Percentiles rank a stretch among this genome's conserved stretches.
Evolutionary conservation across 2,329 filamentous ascomycete species (phyloP).

Genomic region (Fusarium caatingaense): DNA sequence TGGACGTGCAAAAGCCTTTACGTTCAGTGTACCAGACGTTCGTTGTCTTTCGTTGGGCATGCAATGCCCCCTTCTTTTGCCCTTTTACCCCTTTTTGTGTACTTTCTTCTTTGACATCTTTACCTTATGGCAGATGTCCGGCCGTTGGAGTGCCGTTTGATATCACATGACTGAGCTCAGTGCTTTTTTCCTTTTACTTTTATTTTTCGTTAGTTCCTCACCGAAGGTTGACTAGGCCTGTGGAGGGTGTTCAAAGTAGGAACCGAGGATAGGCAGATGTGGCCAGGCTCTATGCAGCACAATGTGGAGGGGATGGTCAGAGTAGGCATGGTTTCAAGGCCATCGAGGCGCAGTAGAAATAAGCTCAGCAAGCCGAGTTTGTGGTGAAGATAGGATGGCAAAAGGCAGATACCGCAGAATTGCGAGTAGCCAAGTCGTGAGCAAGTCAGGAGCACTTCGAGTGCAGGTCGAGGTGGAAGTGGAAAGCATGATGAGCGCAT

Average conservation of each 20-base stretch:
- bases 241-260: conserved; percentile 30
- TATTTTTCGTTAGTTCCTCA: conserved; percentile 36
- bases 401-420: conserved; percentile 19
- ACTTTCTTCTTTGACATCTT: conserved; percentile 26
- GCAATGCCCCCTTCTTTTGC: conserved; percentile 23
- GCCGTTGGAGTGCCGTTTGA: conserved; percentile 29
- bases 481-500: conserved; percentile 29
- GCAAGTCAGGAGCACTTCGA: conserved; percentile 1
- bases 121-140: conserved; percentile 25
- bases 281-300: conserved; percentile 2
- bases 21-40: conserved; percentile 42
- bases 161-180: conserved; percentile 43
- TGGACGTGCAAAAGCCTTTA: conserved; percentile 41
- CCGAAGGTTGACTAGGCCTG: conserved; percentile 31
- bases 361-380: conserved; percentile 5
- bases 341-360: conserved; percentile 5
- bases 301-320: conserved; percentile 15
- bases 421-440: conserved; percentile 5
- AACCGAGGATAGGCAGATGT: not conserved
- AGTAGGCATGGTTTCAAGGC: conserved; percentile 8
- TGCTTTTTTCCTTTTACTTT: conserved; percentile 35
- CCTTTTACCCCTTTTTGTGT: conserved; percentile 27
- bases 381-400: not conserved
- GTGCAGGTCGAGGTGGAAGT: not conserved
- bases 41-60: conserved; percentile 36